phyloP scores from a whole-genome alignment of 257 asterid species.

The Cruciata laevipes region DNA sequence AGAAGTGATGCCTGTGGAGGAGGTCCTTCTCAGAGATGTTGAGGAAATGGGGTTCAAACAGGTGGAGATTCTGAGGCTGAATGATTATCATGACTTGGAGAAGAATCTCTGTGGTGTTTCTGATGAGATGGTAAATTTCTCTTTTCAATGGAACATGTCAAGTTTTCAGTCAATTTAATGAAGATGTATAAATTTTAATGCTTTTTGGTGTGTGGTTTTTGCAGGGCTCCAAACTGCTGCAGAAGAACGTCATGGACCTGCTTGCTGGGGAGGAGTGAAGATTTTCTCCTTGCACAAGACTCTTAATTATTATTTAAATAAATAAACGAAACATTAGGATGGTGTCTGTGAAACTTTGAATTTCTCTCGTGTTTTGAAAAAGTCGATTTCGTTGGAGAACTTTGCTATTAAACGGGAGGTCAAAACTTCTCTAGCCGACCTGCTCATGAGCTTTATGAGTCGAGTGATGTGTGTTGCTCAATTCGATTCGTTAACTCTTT shows the following conservation, averaged over 20 bases:
- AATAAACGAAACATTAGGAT: not conserved
- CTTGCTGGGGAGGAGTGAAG: constrained; percentile 36
- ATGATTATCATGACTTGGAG: constrained; percentile 62
- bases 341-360: not conserved
- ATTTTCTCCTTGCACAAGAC: not conserved
- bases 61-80: constrained; percentile 54
- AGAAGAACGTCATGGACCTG: constrained; percentile 90
- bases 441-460: too few relatives aligned
- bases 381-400: too few relatives aligned
- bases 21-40: constrained; percentile 49
- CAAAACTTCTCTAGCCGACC: too few relatives aligned
- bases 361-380: not conserved
- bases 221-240: constrained; percentile 73
- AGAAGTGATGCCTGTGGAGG: constrained; percentile 30
- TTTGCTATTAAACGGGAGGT: too few relatives aligned
- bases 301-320: not conserved
- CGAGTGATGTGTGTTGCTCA: too few relatives aligned
- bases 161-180: too few relatives aligned
- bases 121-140: constrained; percentile 65
- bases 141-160: too few relatives aligned
- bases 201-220: constrained; percentile 1
- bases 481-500: too few relatives aligned
- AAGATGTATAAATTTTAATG: not conserved
- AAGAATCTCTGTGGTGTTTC: constrained; percentile 59
- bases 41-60: constrained; percentile 79